Evolutionary conservation across 805 yeast species (phyloP).

Genomic region (Komagataella phaffii): DNA sequence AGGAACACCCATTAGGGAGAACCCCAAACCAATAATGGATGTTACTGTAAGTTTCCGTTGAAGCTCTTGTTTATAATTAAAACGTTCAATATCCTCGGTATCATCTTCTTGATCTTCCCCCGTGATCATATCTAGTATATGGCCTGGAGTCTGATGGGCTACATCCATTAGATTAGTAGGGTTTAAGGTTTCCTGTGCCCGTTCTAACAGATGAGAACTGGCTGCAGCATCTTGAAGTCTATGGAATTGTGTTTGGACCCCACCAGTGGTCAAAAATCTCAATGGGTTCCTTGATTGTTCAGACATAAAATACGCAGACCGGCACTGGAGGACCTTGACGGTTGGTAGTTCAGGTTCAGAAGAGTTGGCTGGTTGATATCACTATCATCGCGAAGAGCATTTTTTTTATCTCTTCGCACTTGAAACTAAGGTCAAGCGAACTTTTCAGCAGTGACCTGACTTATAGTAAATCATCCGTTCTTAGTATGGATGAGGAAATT

Average conservation of each 20-base stretch:
- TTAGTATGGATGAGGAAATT: conserved; percentile 42
- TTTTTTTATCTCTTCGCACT: neutral
- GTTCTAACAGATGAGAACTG: neutral
- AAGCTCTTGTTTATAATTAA: conserved; percentile 61
- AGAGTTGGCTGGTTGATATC: neutral
- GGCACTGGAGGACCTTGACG: neutral
- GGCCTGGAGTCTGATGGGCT: neutral
- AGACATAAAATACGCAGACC: neutral
- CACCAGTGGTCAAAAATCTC: neutral
- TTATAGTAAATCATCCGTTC: neutral
- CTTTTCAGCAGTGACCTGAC: neutral
- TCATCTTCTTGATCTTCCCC: conserved; percentile 23
- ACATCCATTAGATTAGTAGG: neutral
- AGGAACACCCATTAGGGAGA: conserved; percentile 74
- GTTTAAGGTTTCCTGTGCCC: neutral
- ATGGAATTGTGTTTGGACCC: neutral
- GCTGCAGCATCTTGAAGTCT: neutral
- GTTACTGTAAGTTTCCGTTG: conserved; percentile 54
- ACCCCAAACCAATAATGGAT: conserved; percentile 67
- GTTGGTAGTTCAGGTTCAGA: neutral
- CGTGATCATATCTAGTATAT: neutral
- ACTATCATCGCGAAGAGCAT: neutral
- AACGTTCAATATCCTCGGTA: conserved; percentile 50
- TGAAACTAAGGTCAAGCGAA: neutral
- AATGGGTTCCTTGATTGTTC: conserved; percentile 1